Evolutionary conservation across 768 basidiomycete species (phyloP), one percentile per base, ranked within the genome.

Genomic region (Calocybe gangraenosa): DNA sequence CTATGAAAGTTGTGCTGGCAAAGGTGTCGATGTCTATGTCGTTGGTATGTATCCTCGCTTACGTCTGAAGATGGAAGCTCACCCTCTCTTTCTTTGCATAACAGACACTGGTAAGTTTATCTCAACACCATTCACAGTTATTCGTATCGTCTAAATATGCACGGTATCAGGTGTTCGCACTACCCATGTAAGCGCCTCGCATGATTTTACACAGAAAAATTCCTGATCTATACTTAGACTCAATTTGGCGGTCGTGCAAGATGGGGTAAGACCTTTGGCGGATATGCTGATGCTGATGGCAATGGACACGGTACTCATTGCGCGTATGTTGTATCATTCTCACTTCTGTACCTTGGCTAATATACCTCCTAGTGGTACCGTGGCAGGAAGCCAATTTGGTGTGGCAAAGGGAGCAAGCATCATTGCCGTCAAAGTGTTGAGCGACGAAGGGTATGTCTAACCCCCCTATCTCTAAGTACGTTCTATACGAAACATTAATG

Each of bases 231-330:
- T 35, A 35, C 33, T 3, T 49, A 70, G 68, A 38, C 37, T 14
- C 54, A 68, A 47, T 75, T 75, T 44, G 67, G 59, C 46, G 71
- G 69, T 3, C 70, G 73, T 28, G 73, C 71, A 14, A 51, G 44
- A 14, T 71, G 67, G 66, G 73, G 71, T 8, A 54, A 58, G 1
- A 66, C 62, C 23, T 69, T 71, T 42, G 64, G 64, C 11, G 58
- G 49, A 35, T 54, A 60, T 44, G 28, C 49, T 4, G 36, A 13
- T 1, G 49, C 33, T 31, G 71, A 73, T 51, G 67, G 64, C n/a
- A 56, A 68, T 50, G 71, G 70, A 14, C 71, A 73, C 46, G 73
- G 71, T 17, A 71, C 72, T 28, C 70, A 70, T 51, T 52, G 40
- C 50, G 63, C 68, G 63, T 67, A 48, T 20, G 11, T 20, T 34